phyloP scores from a whole-genome alignment of 768 basidiomycete species.

The Lyophyllum decastes region DNA sequence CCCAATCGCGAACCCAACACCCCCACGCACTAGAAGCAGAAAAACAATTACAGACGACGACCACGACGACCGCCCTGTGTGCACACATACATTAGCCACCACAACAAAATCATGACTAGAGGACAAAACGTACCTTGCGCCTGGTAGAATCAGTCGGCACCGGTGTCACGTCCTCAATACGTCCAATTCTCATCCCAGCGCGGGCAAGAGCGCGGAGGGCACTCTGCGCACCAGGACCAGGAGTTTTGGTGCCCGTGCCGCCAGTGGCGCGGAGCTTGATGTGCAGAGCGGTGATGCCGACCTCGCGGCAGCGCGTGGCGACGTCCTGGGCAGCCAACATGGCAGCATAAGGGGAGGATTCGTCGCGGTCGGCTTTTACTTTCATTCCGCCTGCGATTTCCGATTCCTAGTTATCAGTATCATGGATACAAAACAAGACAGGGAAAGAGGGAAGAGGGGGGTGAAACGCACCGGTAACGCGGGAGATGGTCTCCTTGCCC shows the following conservation, averaged over 20 bases:
- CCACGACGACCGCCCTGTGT: slow-evolving; percentile 95
- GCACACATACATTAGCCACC: background rate
- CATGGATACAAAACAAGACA: background rate
- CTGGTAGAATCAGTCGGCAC: slow-evolving; percentile 97
- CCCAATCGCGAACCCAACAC: no score
- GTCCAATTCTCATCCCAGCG: slow-evolving; percentile 96
- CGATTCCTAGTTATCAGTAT: background rate
- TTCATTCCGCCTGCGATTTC: slow-evolving; percentile 88
- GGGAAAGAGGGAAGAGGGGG: background rate
- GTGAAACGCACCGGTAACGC: slow-evolving; percentile 80
- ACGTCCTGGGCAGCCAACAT: slow-evolving; percentile 99
- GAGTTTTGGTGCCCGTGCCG: slow-evolving; percentile 98
- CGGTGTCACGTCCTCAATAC: slow-evolving; percentile 98
- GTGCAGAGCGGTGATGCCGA: slow-evolving; percentile 97
- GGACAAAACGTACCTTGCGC: slow-evolving; percentile 71
- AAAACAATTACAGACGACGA: slow-evolving; percentile 76
- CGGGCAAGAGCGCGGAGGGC: slow-evolving; percentile 98
- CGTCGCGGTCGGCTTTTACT: slow-evolving; percentile 99
- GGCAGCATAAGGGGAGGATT: slow-evolving; percentile 96
- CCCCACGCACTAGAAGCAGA: no score
- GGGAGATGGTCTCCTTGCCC: slow-evolving; percentile 98
- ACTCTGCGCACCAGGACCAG: slow-evolving; percentile 97
- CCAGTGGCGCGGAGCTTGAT: slow-evolving; percentile 99
- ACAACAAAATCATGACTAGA: background rate
- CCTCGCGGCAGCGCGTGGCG: slow-evolving; percentile 94